Percentiles rank a stretch among this genome's conserved stretches.
Conservation (phyloP, 2,329 filamentous ascomycete species). For the Botrytis medusae region DNA sequence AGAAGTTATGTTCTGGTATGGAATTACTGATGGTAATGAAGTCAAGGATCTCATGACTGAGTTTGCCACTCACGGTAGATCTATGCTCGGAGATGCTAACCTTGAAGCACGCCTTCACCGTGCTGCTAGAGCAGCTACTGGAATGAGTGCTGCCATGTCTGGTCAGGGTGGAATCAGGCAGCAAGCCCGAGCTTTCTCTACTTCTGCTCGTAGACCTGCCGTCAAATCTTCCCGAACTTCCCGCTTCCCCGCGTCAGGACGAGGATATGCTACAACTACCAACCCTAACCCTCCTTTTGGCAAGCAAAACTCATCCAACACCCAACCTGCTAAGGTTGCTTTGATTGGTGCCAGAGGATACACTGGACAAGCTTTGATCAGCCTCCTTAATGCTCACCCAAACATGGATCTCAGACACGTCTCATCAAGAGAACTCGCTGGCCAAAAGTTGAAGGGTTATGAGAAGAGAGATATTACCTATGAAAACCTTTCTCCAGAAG, state of each 20-base stretch:
- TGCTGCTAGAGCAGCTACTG: conserved; percentile 69
- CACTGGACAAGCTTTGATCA: conserved; percentile 87
- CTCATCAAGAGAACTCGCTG: conserved; percentile 87
- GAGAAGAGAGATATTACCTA: conserved; percentile 89
- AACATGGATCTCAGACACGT: conserved; percentile 88
- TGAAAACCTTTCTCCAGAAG: conserved; percentile 84
- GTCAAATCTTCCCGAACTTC: conserved; percentile 28
- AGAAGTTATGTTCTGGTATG: conserved; percentile 93
- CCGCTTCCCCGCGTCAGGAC: conserved; percentile 35
- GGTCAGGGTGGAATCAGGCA: conserved; percentile 50
- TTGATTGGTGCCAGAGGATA: conserved; percentile 92
- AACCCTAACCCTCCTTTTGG: conserved; percentile 91
- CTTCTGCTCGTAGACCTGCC: conserved; percentile 48
- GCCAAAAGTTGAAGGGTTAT: conserved; percentile 85
- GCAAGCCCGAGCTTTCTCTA: conserved; percentile 69
- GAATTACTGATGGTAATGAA: conserved; percentile 74
- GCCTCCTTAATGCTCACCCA: conserved; percentile 82
- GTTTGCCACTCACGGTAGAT: conserved; percentile 77
- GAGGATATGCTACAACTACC: conserved; percentile 62
- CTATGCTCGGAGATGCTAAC: conserved; percentile 88
- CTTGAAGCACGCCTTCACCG: conserved; percentile 81
- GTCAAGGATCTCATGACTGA: conserved; percentile 81
- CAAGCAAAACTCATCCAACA: conserved; percentile 83
- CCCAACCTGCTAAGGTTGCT: conserved; percentile 74
- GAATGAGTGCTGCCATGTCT: conserved; percentile 49